Evolutionary conservation across 2,329 filamentous ascomycete genomes (phyloP).

Genomic region (Chalaropsis ovoidea): DNA sequence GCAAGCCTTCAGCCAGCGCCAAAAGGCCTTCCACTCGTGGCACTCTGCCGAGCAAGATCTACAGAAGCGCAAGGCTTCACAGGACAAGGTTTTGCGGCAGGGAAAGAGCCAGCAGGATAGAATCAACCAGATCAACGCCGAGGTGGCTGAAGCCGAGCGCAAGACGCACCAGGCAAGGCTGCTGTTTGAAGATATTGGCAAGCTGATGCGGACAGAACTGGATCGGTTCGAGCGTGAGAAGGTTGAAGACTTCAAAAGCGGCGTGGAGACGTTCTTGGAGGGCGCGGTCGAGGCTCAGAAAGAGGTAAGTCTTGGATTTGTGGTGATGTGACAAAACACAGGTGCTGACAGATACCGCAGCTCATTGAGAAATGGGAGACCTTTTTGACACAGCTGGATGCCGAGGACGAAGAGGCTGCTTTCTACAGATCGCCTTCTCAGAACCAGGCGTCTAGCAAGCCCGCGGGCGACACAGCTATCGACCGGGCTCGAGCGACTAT

Average conservation of each 20-base stretch:
- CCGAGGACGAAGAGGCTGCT: slow-evolving; percentile 70
- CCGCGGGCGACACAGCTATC: slow-evolving; percentile 48
- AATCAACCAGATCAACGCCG: slow-evolving; percentile 80
- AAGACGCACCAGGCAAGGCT: slow-evolving; percentile 83
- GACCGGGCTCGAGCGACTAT: slow-evolving; percentile 50
- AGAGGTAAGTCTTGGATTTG: slow-evolving; percentile 53
- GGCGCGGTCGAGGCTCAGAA: slow-evolving; percentile 97
- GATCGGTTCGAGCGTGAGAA: slow-evolving; percentile 95
- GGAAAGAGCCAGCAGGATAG: slow-evolving; percentile 94
- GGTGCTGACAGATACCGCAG: slow-evolving; percentile 30
- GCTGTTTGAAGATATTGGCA: slow-evolving; percentile 94
- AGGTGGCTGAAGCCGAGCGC: slow-evolving; percentile 89
- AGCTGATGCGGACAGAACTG: slow-evolving; percentile 79
- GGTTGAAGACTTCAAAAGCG: slow-evolving; percentile 97
- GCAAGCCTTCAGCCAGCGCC: slow-evolving; percentile 79
- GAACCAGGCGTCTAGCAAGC: slow-evolving; percentile 40
- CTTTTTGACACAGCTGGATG: slow-evolving; percentile 89
- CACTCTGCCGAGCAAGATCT: slow-evolving; percentile 82
- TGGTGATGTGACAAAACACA: background rate
- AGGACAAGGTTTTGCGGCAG: slow-evolving; percentile 91
- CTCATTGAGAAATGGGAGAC: slow-evolving; percentile 92
- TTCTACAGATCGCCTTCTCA: slow-evolving; percentile 57
- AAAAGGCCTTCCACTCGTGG: slow-evolving; percentile 94
- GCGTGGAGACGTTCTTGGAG: slow-evolving; percentile 94
- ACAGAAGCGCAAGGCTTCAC: slow-evolving; percentile 74